Evolutionary conservation across 1,284 basidiomycete species (phyloP).

Genomic region (Ganoderma resinaceum): DNA sequence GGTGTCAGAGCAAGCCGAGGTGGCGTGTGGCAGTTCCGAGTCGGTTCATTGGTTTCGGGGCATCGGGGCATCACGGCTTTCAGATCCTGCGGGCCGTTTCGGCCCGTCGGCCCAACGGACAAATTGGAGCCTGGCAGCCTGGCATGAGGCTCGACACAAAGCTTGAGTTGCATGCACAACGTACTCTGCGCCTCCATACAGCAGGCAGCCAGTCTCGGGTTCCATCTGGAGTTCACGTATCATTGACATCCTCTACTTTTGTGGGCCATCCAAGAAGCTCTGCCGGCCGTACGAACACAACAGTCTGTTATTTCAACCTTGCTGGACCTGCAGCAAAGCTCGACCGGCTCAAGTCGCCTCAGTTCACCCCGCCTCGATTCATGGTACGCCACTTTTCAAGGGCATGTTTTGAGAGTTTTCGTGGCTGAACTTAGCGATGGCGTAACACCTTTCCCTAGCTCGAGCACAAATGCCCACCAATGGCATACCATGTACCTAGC

Average conservation of each 20-base stretch:
- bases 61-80: too few relatives aligned
- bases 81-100: too few relatives aligned
- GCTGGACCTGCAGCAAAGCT: neutral
- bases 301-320: neutral
- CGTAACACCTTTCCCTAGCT: neutral
- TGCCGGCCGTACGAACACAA: neutral
- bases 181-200: too few relatives aligned
- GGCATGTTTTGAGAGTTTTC: neutral
- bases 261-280: neutral
- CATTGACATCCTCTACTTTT: neutral
- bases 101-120: too few relatives aligned
- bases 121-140: too few relatives aligned
- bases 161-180: too few relatives aligned
- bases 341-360: neutral
- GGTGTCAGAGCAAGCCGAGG: too few relatives aligned
- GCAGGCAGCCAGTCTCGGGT: neutral
- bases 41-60: too few relatives aligned
- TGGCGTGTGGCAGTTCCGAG: too few relatives aligned
- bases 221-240: neutral
- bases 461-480: neutral
- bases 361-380: neutral
- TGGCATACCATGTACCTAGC: neutral
- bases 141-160: too few relatives aligned
- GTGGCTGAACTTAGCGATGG: neutral
- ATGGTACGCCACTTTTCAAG: neutral